Conservation (phyloP, 2,329 filamentous ascomycete species). For the Aspergillaceae sp. region DNA sequence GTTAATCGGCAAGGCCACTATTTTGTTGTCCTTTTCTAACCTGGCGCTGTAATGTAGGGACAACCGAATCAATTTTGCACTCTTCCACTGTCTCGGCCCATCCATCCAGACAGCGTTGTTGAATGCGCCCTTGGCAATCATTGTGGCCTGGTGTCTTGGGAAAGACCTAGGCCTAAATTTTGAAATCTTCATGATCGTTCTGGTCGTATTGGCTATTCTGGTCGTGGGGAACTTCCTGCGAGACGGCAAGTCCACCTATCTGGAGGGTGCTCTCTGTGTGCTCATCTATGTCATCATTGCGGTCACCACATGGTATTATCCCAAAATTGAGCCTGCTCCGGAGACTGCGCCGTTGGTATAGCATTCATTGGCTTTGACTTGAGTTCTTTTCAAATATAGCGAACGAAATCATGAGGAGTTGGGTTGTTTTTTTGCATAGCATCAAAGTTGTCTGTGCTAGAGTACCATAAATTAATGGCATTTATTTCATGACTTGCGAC, state of each 20-base stretch:
- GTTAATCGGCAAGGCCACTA: no score
- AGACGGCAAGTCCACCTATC: conserved; percentile 82
- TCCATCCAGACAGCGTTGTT: conserved; percentile 85
- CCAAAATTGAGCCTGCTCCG: conserved; percentile 34
- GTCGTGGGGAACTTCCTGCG: conserved; percentile 81
- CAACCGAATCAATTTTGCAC: conserved; percentile 65
- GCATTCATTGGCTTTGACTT: no score
- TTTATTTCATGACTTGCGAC: no score
- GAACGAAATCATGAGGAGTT: background rate
- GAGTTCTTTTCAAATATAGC: no score
- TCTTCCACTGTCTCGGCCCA: conserved; percentile 76
- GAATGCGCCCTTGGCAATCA: conserved; percentile 72
- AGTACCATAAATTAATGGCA: no score
- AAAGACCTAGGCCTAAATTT: conserved; percentile 73
- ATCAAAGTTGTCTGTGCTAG: no score
- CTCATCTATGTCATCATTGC: conserved; percentile 56
- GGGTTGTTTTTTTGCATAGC: background rate
- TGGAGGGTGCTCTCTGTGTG: conserved; percentile 76
- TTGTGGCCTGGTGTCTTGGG: conserved; percentile 71
- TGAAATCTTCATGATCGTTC: conserved; percentile 73
- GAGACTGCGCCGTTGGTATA: background rate
- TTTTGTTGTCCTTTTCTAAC: background rate
- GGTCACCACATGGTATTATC: conserved; percentile 54
- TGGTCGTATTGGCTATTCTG: conserved; percentile 74
- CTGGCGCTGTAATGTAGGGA: conserved; percentile 21